Base-by-base conservation (phyloP, 2,329 filamentous ascomycete species). In the Colletotrichum liaoningense region DNA sequence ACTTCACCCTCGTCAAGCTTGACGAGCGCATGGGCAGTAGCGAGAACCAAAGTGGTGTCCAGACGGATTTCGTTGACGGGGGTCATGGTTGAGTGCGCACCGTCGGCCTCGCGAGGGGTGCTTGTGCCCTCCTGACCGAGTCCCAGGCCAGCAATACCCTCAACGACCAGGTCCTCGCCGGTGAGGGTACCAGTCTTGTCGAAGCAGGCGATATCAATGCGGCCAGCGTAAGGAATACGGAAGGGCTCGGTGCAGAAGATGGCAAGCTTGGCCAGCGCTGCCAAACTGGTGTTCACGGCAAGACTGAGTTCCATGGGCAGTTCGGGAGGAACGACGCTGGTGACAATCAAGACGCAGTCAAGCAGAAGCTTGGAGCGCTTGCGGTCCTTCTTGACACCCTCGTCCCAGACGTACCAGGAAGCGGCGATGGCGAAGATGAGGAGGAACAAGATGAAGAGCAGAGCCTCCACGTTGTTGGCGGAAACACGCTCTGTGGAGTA, bases 201-300 rank as follows among this genome's bases (percentile, higher is more conserved):
- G 77, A 99, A 99, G 86, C 97, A 99, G 75, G 97, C 95, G 67
- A 99, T 90, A 82, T 99, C 97, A 73, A 99, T 94, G 76, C 97
- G 94, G 38, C 97, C 97, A 77, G 95, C 97, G 78, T 94, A 98
- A 0, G 97, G 97, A 79, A 99, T 99, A 69, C 97, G 93, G 91
- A 99, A 99, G 33, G 97, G 97, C 83, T 99, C 97, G 2, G 97
- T 99, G 82, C 97, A 99, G 88, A 98, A 99, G 79, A 99, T 99
- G 74, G 97, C 97, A 78, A 93, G 96, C 83, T 96, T 97, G 84
- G 95, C 97, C 49, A 99, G 88, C 33, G 97, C 96, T 63, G 97
- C 95, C 82, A 99, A 86, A 88, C 94, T 97, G 14, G 97, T 99
- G 86, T 99, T 99, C 81, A 99, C 97, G 60, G 97, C 97, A 79